phyloP scores from a whole-genome alignment of 148 eudicot species.

The Rhododendron kiyosumense region DNA sequence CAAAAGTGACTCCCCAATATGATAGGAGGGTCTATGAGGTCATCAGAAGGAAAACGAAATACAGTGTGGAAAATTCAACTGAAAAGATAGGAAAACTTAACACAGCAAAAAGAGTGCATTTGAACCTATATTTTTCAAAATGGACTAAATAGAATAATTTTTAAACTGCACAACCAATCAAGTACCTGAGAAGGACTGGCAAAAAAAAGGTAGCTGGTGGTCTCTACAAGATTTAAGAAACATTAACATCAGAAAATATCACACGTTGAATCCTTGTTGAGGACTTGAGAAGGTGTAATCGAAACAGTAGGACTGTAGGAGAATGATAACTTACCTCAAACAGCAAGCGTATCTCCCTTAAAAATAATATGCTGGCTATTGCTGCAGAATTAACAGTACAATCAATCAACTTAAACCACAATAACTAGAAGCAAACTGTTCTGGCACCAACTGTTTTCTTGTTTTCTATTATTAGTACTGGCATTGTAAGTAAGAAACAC shows the following conservation, averaged over 20 bases:
- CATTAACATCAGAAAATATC: constrained; percentile 9
- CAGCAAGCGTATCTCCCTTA: constrained; percentile 49
- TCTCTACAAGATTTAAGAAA: constrained; percentile 38
- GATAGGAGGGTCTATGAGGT: neutral
- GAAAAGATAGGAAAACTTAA: neutral
- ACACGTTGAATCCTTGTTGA: neutral
- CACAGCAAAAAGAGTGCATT: neutral
- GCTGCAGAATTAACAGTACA: constrained; percentile 43
- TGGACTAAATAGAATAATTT: neutral
- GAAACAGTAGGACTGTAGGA: constrained; percentile 1
- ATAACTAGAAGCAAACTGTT: neutral
- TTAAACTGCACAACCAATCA: neutral
- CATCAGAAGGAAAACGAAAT: neutral
- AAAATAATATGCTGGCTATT: constrained; percentile 64
- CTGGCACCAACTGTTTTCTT: neutral
- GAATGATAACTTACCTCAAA: constrained; percentile 40
- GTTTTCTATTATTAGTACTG: neutral
- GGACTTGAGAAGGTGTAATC: neutral
- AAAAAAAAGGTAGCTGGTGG: constrained; percentile 42
- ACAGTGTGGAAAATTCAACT: neutral
- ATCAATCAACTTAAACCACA: constrained; percentile 3
- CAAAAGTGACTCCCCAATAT: neutral
- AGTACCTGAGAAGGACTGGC: constrained; percentile 54
- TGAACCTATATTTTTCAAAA: neutral
- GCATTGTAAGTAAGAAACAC: neutral